These are phyloP conservation scores for Rubus parviflorus DNA, from an alignment of 306 rosid genomes.

Conservation along the genomic window DNA sequence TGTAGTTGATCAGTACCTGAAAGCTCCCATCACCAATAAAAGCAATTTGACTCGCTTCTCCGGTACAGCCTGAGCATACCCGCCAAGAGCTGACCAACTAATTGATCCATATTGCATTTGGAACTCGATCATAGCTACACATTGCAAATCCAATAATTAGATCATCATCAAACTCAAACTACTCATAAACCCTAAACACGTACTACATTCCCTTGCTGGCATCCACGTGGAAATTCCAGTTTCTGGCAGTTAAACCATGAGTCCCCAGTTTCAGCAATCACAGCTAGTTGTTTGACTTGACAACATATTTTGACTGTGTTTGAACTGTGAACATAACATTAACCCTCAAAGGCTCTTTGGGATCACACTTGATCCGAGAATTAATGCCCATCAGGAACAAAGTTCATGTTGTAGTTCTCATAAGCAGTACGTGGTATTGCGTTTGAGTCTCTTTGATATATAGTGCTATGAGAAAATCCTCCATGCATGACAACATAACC, in stretches of 20 bases:
- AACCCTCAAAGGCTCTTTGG: constrained; percentile 73
- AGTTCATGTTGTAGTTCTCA: constrained; percentile 79
- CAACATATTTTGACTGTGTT: constrained; percentile 76
- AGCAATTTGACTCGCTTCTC: constrained; percentile 76
- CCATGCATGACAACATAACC: constrained; percentile 61
- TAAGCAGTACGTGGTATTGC: constrained; percentile 44
- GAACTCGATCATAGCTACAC: constrained; percentile 56
- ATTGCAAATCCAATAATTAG: constrained; percentile 28
- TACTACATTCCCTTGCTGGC: constrained; percentile 54
- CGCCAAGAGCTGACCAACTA: constrained; percentile 93
- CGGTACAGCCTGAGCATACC: constrained; percentile 82
- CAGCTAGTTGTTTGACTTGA: constrained; percentile 50
- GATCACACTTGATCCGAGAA: neutral
- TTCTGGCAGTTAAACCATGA: constrained; percentile 97
- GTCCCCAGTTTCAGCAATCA: constrained; percentile 86
- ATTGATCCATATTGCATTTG: constrained; percentile 94
- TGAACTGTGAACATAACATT: constrained; percentile 51
- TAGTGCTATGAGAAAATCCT: constrained; percentile 49
- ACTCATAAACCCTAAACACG: too few relatives aligned
- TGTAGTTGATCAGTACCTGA: constrained; percentile 45
- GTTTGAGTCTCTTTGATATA: constrained; percentile 36
- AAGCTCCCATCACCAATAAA: constrained; percentile 95
- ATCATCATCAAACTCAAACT: neutral
- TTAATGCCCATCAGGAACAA: constrained; percentile 53
- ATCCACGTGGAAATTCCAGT: constrained; percentile 66